phyloP scores from a whole-genome alignment of 331 rosid species.

The Prunus yedoensis region DNA sequence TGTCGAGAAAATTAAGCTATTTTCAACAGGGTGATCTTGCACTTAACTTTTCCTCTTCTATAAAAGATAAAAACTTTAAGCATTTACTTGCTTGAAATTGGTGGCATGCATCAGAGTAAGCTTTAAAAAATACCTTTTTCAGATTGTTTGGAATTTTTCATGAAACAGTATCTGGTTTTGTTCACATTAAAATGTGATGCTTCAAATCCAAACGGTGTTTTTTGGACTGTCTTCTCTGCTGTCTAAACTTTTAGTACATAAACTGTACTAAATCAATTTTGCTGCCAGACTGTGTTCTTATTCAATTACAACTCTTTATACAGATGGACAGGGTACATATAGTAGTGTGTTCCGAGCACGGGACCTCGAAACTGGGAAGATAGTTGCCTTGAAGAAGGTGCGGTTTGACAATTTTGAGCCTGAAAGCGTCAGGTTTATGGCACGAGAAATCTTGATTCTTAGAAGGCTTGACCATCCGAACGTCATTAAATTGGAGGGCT shows the following conservation, averaged over 20 bases:
- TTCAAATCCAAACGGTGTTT: not conserved
- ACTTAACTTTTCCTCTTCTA: no score
- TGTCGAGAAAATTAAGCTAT: no score
- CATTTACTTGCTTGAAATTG: no score
- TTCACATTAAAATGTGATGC: not conserved
- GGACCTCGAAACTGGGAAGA: slow-evolving; percentile 79
- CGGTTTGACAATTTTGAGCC: slow-evolving; percentile 96
- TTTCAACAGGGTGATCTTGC: no score
- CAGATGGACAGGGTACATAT: slow-evolving; percentile 98
- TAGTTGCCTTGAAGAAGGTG: slow-evolving; percentile 95
- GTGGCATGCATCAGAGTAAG: not conserved
- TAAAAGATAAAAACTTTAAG: no score
- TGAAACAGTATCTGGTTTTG: not conserved
- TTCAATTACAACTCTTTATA: slow-evolving; percentile 21
- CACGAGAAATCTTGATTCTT: slow-evolving; percentile 85
- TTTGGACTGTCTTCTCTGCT: not conserved
- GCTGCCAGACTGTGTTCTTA: not conserved
- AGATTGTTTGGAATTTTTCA: not conserved
- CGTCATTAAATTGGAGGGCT: slow-evolving; percentile 77
- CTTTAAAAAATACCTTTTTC: not conserved
- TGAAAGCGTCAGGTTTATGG: slow-evolving; percentile 95
- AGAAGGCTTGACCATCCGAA: slow-evolving; percentile 95
- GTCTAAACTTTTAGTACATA: not conserved
- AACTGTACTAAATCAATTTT: not conserved
- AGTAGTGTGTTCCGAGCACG: slow-evolving; percentile 88